Base-by-base conservation (phyloP, 176 grass and related monocot species). In the Bothriochloa decipiens region DNA sequence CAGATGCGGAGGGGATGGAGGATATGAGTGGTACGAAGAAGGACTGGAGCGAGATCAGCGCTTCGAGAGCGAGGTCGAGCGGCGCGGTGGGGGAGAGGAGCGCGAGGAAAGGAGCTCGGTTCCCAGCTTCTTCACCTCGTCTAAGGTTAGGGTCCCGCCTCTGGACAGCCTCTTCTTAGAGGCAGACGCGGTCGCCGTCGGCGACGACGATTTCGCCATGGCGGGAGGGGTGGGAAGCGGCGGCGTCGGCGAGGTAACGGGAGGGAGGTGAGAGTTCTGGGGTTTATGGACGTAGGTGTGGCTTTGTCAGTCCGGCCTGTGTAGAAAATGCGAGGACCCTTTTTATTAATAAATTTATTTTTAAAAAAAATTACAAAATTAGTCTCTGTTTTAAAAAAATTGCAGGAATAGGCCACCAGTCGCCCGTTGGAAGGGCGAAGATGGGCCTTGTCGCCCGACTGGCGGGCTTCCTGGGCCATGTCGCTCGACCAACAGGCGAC, bases 41-140 rank as follows among this genome's bases (percentile, higher is more conserved):
- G 46, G 91, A 98, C 75, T 98, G 91, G 47, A 98, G 83, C 23
- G 91, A 98, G 55, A 98, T 91, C 57, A 95, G 81, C 71, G 93
- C 88, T 71, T 98, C 93, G 14, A 98, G 77, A 13, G 87, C 81
- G 67, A 90, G 33, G 20, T 82, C 70, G 49, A 88, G 72, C 22
- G 81, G 73, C 40, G 87, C 65, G 33, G 89, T 72, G 41, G 93
- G 86, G 26, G 85, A 89, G 68, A 98, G 66, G 72, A 95, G 74
- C 26, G 83, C 45, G 49, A 95, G 74, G 91, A 95, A 52, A 98
- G 87, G 17, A 98, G 93, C 81, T 98, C 76, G 17, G 74, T 17
- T 20, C 91, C 91, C 9, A 94, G 86, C 32, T 76, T 12, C 77
- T 90, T 90, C 81, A 94, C 86, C 61, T 90, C 83, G 15, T 90